These are phyloP conservation scores for Avena eriantha DNA, from an alignment of 176 grass and related monocot genomes.

Conservation along the genomic window DNA sequence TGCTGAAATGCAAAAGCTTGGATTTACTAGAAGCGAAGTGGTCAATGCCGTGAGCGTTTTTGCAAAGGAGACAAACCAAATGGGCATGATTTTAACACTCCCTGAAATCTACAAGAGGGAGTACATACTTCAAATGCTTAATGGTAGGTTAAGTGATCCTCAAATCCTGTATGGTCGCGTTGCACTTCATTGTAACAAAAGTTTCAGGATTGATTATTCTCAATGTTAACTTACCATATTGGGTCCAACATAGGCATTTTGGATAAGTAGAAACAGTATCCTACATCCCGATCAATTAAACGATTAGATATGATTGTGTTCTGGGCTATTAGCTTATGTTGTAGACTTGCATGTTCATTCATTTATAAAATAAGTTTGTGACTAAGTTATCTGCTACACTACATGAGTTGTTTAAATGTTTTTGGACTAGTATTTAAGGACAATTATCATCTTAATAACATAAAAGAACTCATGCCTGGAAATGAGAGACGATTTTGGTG, in stretches of 20 bases:
- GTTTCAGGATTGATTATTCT: background rate
- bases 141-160: conserved; percentile 3
- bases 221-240: background rate
- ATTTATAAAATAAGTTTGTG: background rate
- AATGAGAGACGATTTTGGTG: background rate
- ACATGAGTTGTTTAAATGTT: background rate
- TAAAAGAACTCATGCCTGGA: background rate
- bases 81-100: conserved; percentile 58
- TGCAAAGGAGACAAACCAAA: conserved; percentile 54
- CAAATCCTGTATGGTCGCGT: background rate
- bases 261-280: background rate
- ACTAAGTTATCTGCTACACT: background rate
- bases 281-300: background rate
- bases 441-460: background rate
- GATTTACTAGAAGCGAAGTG: conserved; percentile 47
- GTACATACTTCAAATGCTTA: conserved; percentile 54
- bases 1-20: conserved; percentile 51
- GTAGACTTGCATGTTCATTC: background rate
- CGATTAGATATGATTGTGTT: background rate
- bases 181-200: background rate
- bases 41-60: conserved; percentile 52
- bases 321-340: background rate
- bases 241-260: conserved; percentile 19
- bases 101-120: conserved; percentile 56
- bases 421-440: background rate